Evolutionary conservation across 1,139 yeast genomes (phyloP), one percentile per base, ranked within the genome.

Genomic region (Diutina ranongensis): DNA sequence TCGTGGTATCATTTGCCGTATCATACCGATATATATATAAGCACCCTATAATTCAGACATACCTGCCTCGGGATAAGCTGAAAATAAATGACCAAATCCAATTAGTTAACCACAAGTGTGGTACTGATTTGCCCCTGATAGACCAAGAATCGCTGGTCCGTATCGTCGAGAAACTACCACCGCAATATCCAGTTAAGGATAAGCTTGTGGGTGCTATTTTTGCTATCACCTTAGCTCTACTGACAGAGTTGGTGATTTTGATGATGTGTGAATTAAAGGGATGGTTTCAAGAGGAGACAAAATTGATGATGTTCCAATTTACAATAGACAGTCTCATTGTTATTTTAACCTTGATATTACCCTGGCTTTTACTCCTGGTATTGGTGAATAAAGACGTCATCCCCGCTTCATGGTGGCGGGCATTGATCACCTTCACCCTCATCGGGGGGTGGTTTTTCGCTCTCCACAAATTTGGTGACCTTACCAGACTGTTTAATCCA

Each of bases 231-330:
- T 50, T 64, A 3, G 54, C 71, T 15, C 54, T 67, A 13, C 64
- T 71, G 45, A 52, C 63, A 5, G 61, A 61, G 49, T 54, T 70
- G 35, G 62, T 66, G 9, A 50, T 64, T 3, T 54, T 70, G 19
- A 64, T 71, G 57, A 58, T 70, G 61, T 60, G 67, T 49, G 74
- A 70, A 51, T 59, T 71, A 48, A 57, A 63, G 5, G 61, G 58
- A 35, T 46, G 55, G 25, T 54, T 59, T 41, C 48, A 53, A 22
- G 58, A 56, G 13, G 52, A 56, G 3, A 51, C 59, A 1, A 51
- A 68, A 15, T 48, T 63, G 45, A 38, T 52, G 18, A 49, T 64
- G 19, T 67, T 69, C 51, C 61, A 61, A 35, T 45, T 61, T 25
- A 61, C 67, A 42, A 64, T 70, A 42, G 61, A 64, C 48, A 46